A percentile compares a stretch with the other conserved stretches of the same genome.
phyloP scores from a whole-genome alignment of 148 eudicot species.

The Vaccinium macrocarpon region DNA sequence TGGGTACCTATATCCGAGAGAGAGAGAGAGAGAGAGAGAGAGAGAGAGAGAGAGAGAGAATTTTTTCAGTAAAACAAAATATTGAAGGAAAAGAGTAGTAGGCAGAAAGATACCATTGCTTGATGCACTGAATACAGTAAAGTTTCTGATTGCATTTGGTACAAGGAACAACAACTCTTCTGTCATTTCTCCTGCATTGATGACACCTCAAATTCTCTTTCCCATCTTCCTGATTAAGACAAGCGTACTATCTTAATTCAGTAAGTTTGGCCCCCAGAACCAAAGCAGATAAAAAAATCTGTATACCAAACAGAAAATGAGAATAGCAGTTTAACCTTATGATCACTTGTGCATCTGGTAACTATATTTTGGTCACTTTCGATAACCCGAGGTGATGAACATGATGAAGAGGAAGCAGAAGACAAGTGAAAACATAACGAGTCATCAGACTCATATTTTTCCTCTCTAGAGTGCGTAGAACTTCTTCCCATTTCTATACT shows the following conservation, averaged over 20 bases:
- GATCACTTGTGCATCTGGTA: slow-evolving; percentile 19
- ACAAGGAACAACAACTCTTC: slow-evolving; percentile 63
- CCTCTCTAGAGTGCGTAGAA: slow-evolving; percentile 13
- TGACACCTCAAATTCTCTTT: slow-evolving; percentile 46
- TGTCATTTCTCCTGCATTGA: slow-evolving; percentile 59
- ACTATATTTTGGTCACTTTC: slow-evolving; percentile 22
- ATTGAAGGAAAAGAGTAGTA: slow-evolving; percentile 8
- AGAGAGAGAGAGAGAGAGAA: background rate
- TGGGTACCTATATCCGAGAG: slow-evolving; percentile 54
- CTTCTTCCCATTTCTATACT: slow-evolving; percentile 16
- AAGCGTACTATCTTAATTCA: background rate
- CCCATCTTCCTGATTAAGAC: slow-evolving; percentile 31
- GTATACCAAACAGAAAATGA: background rate
- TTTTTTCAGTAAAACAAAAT: background rate
- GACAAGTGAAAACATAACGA: slow-evolving; percentile 21
- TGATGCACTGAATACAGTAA: slow-evolving; percentile 66
- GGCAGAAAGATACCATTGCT: slow-evolving; percentile 50
- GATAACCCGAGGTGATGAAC: slow-evolving; percentile 24
- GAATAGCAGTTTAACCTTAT: slow-evolving; percentile 19
- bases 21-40: slow-evolving; percentile 4
- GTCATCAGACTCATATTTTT: background rate
- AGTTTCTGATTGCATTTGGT: slow-evolving; percentile 45
- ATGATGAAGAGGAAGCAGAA: slow-evolving; percentile 30
- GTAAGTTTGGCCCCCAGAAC: background rate
- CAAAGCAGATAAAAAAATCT: background rate